Base-by-base conservation (phyloP, 2,329 filamentous ascomycete species). In the Paraphoma sp. region DNA sequence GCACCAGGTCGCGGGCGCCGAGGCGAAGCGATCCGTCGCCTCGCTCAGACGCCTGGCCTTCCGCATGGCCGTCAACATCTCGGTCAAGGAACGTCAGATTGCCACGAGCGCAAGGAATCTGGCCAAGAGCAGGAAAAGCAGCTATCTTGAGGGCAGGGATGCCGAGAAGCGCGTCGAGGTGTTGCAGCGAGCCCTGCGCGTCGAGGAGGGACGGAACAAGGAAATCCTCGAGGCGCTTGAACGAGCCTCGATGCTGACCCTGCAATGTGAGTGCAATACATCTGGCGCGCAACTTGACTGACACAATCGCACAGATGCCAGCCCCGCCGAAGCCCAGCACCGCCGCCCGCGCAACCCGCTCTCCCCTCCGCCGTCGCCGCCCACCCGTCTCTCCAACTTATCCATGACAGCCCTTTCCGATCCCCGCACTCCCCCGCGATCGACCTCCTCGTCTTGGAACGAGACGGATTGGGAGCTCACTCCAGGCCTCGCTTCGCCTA, bases 61-160 rank as follows among this genome's bases (percentile, higher is more conserved):
- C 53, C 73, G 75, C 45, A 73, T 77, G 64, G 75, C 72, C 12
- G 71, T 76, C 33, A 76, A 74, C 42, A 77, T 76, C 30, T 75
- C 72, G 12, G 72, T 77, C 38, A 77, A 76, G 61, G 75, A 77
- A 53, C 72, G 72, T 50, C 70, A 75, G 47, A 75, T 76, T 51
- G 73, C 70, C 18, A 70, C 63, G 12, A 70, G 69, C 10, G 71
- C 74, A 16, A 62, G 68, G 31, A 74, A 65, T 33, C 53, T 77
- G 33, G 69, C 72, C 6, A 69, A 60, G 28, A 72, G 65, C 41
- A 65, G 74, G 50, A 74, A 69, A 41, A 71, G 58, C 28, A 64
- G 63, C 29, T 76, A 77, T 42, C 51, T 76, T 2, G 59, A 73
- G 9, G 65, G 66, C 18, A 72, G 62, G 33, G 64, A 72, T 54